Percentiles rank a stretch among this genome's conserved stretches.
phyloP scores from a whole-genome alignment of 2,329 filamentous ascomycete genomes.

The Talaromyces islandicus region DNA sequence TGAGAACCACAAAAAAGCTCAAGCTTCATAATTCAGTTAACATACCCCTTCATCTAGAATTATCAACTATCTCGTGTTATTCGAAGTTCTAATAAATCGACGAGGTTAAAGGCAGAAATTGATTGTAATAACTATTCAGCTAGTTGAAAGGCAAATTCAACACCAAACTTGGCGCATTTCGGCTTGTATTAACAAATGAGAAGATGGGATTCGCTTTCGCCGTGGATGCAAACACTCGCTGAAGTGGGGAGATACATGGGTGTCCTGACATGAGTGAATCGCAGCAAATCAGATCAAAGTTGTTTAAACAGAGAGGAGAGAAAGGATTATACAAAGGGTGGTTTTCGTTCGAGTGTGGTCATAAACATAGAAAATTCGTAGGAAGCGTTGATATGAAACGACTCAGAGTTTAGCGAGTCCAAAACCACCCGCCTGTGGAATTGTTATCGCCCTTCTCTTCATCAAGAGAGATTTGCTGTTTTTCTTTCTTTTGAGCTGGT shows the following conservation, averaged over 20 bases:
- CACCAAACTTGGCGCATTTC: not conserved
- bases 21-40: not conserved
- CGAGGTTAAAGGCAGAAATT: not conserved
- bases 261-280: not conserved
- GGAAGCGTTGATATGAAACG: not conserved
- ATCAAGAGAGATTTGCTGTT: not conserved
- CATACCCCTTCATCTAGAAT: not conserved
- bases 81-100: not conserved
- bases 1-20: no score
- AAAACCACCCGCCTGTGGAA: constrained; percentile 7
- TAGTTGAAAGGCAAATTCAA: not conserved
- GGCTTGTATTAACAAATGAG: not conserved
- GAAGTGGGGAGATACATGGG: not conserved
- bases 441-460: not conserved
- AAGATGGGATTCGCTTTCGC: not conserved
- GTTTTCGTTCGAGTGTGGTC: not conserved
- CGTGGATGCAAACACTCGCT: not conserved
- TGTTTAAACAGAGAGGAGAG: not conserved
- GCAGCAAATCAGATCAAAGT: not conserved
- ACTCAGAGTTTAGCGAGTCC: constrained; percentile 5
- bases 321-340: not conserved
- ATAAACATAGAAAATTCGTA: not conserved
- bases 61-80: not conserved
- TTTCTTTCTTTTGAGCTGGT: constrained; percentile 1
- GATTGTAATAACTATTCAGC: not conserved